Base-by-base conservation (phyloP, 805 yeast genomes). In the Pichia insulana region DNA sequence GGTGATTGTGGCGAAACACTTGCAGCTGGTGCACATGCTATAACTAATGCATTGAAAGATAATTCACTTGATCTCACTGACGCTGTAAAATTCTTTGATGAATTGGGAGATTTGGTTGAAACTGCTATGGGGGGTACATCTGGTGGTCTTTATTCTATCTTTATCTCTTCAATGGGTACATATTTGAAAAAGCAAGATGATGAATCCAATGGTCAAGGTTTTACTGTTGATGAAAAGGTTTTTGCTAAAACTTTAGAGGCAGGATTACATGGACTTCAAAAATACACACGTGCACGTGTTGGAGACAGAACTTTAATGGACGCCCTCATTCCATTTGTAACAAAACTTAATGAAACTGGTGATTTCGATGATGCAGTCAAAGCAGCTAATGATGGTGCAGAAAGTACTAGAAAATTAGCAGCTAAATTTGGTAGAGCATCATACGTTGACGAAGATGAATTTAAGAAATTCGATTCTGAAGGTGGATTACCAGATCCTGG, bases 1-100 rank as follows among this genome's bases (percentile, higher is more conserved):
- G 97, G 97, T 53, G 97, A 89, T 59, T 89, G 97, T 64, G 97
- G 97, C 33, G 92, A 86, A 54, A 89, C 97, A 1, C 65, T 89
- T 47, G 85, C 79, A 12, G 72, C 76, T 19, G 97, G 97, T 32
- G 92, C 88, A 25, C 71, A 79, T 42, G 88, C 84, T 1, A 73
- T 89, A 34, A 61, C 77, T 35, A 64, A 70, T 10, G 75, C 77
- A 17, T 63, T 86, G 37, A 64, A 68, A 9, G 40, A 55, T 16
- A 58, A 60, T 22, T 51, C 61, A 8, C 53, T 73, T 17, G 62
- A 60, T n/a, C 50, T 71, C 32, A 37, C 54, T 15, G 81, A 75
- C 49, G 78, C 74, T 4, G 78, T 74, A 15, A 68, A 77, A 40
- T 75, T 83, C 1, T 59, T 85, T 36, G 69, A 79, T n/a, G 75